Evolutionary conservation across 2,329 filamentous ascomycete genomes (phyloP), one percentile per base, ranked within the genome.

Genomic region (Aspergillus sp.): DNA sequence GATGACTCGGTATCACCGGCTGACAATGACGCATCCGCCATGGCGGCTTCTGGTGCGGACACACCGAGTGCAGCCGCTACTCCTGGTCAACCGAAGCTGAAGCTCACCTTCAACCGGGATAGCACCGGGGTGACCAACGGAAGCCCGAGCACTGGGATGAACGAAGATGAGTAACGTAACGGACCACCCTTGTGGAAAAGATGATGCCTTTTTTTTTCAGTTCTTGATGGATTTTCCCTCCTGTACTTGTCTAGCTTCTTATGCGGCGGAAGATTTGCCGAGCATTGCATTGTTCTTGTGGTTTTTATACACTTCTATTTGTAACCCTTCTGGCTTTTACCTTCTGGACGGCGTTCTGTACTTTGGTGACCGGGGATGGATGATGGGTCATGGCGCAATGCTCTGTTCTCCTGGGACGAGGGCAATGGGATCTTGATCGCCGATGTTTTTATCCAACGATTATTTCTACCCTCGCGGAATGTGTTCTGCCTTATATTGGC

Each of bases 61-160:
- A 92, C 88, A 21, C 88, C 89, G 20, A 78, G 87, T 64, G 70
- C 77, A 55, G 70, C n/a, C n/a, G n/a, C 78, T 21, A 80, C 79
- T 17, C 73, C 78, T 13, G 84, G 83, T 3, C 79, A 87, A 45
- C 73, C 73, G 52, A 92, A 81, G 65, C 64, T 93, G 72, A 91
- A 88, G 76, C 78, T 93, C 56, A 88, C 77, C 19, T 80, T 83
- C 61, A 81, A 79, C 51, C 68, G 67, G 49, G 69, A 71, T 41
- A 64, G 63, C 17, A 62, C 61, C 3, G 71, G 67, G 48, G 63
- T 64, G 42, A 55, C 59, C 13, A 71, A 70, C 32, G 70, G 68
- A 34, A 66, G 36, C 11, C 45, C 52, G 10, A 51, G 43, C 43
- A 41, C 49, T 40, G 57, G 57, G 36, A 58, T 49, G 29, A 52